These are phyloP conservation scores for Raffaelea albimanens DNA, from an alignment of 2,329 filamentous ascomycete genomes.

Conservation along the genomic window DNA sequence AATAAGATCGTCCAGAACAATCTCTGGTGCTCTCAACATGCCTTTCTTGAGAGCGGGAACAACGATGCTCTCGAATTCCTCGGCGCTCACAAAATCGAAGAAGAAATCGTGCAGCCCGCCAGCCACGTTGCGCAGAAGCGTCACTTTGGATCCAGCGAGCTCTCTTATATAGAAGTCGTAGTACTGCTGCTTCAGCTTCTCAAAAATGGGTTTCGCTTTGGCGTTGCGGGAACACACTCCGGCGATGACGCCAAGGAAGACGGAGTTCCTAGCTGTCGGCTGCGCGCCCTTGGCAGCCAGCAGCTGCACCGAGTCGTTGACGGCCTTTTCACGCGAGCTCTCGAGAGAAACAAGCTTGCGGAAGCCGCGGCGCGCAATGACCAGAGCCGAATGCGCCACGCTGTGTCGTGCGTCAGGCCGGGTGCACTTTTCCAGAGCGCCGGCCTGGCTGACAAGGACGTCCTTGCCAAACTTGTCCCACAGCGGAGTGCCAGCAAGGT, in stretches of 20 bases:
- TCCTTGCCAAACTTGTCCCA: conserved; percentile 59
- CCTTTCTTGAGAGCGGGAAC: conserved; percentile 81
- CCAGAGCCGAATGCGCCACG: conserved; percentile 63
- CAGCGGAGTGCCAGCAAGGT: conserved; percentile 49
- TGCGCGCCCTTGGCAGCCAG: conserved; percentile 60
- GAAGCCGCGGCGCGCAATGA: conserved; percentile 70
- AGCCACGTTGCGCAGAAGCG: conserved; percentile 63
- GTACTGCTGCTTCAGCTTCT: conserved; percentile 59
- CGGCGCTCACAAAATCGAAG: conserved; percentile 56
- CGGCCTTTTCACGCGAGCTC: conserved; percentile 46
- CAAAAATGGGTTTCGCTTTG: conserved; percentile 51
- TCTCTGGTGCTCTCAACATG: conserved; percentile 79
- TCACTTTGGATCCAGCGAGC: conserved; percentile 67
- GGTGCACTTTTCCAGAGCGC: conserved; percentile 69
- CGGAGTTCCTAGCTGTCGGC: conserved; percentile 59
- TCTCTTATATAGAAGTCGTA: conserved; percentile 80
- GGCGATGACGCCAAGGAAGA: conserved; percentile 75
- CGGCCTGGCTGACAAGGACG: conserved; percentile 59
- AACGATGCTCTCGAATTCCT: conserved; percentile 68
- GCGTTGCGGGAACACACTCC: conserved; percentile 72
- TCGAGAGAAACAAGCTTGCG: conserved; percentile 59
- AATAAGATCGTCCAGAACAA: conserved; percentile 72
- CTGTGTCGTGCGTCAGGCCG: conserved; percentile 53
- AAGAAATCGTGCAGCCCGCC: conserved; percentile 77
- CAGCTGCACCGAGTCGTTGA: conserved; percentile 53